Conservation (phyloP, 176 grass and related monocot genomes). For the Zoysia pacifica region DNA sequence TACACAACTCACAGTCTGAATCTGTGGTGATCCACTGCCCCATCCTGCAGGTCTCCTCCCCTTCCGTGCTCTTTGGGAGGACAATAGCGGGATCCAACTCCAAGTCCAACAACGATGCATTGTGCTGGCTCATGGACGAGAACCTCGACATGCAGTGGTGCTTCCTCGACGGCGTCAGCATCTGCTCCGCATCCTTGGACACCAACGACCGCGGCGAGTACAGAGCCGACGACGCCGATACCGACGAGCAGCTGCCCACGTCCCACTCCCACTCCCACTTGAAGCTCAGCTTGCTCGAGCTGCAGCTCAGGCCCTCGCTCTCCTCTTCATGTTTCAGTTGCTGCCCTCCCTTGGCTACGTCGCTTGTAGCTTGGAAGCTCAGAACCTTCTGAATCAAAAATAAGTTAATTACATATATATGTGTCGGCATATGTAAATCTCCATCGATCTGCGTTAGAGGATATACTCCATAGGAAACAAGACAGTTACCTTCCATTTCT, state of each 20-base stretch:
- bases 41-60: constrained; percentile 18
- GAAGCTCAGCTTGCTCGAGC: constrained; percentile 56
- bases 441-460: background rate
- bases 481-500: constrained; percentile 53
- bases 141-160: constrained; percentile 32
- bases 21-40: constrained; percentile 65
- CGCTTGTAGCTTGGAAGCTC: constrained; percentile 48
- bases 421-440: background rate
- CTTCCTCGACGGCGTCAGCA: constrained; percentile 35
- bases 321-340: background rate
- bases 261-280: constrained; percentile 52
- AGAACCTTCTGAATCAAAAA: constrained; percentile 37
- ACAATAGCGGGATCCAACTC: background rate
- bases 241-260: constrained; percentile 55
- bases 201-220: constrained; percentile 49
- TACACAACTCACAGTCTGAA: constrained; percentile 50
- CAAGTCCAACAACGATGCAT: background rate
- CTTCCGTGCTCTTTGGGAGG: constrained; percentile 15
- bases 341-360: background rate
- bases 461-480: background rate
- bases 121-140: constrained; percentile 49
- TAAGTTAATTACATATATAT: background rate
- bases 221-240: constrained; percentile 29
- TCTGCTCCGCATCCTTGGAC: constrained; percentile 24
- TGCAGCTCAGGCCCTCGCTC: constrained; percentile 29